Evolutionary conservation across 2,329 filamentous ascomycete species (phyloP), one percentile per base, ranked within the genome.

Genomic region (Alternaria viburni): DNA sequence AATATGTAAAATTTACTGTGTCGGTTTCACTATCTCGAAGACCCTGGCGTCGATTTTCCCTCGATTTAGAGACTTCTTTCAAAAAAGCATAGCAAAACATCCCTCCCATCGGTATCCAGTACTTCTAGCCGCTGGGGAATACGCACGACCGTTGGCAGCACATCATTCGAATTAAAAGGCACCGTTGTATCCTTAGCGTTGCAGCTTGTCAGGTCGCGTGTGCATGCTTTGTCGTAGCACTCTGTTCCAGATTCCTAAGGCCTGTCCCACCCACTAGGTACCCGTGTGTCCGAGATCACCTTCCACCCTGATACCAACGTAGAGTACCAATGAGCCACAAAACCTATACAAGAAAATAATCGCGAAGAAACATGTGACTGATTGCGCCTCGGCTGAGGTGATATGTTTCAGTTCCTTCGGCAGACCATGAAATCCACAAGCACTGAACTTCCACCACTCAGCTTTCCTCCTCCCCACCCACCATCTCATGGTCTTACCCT

Each of bases 401-500:
- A 17, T 46, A 57, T 56, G 64, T 57, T 52, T 57, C 54, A 66
- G 50, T 44, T 50, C 64, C 61, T 62, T 68, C 45, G 61, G 58
- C 57, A 41, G 49, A 23, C 69, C 70, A 65, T 64, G 54, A 45
- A 57, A 67, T 44, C 64, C 65, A 51, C 63, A 66, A 17, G 60
- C 61, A 52, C 56, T 54, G 64, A 72, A 73, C 56, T 65, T 65
- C 66, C 69, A 74, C 68, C 66, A 72, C n/a, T 55, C 59, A 28
- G 19, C 41, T 55, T 72, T 57, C 66, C 90, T 87, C 32, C 88
- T 90, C 85, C 83, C 64, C 90, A 90, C 73, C 85, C 90, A 25
- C 83, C 88, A 59, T 58, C 81, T 83, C 15, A 89, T 90, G 74
- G 91, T 90, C 78, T 82, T 84, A 59, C 89, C 84, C 69, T 91